phyloP scores from a whole-genome alignment of 2,329 filamentous ascomycete genomes.

The Fusarium sp. region DNA sequence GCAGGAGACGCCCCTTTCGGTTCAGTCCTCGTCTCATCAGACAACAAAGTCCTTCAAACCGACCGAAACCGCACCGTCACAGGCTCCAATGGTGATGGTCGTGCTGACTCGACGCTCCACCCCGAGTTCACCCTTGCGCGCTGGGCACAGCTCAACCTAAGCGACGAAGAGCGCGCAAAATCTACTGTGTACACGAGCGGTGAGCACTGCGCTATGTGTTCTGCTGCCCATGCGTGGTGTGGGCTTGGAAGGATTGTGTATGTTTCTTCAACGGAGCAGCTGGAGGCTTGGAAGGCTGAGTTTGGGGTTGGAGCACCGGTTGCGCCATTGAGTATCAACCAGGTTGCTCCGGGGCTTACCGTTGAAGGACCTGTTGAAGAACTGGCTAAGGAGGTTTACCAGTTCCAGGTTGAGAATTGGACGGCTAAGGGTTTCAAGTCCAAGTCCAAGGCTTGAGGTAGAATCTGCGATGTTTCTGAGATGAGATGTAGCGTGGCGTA shows the following conservation, averaged over 20 bases:
- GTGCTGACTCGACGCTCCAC: constrained; percentile 47
- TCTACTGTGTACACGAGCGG: constrained; percentile 51
- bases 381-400: constrained; percentile 44
- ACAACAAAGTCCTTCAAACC: constrained; percentile 42
- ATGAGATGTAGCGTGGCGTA: not conserved
- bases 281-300: constrained; percentile 43
- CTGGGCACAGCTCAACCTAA: constrained; percentile 50
- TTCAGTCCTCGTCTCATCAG: constrained; percentile 47
- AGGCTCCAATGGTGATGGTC: constrained; percentile 38
- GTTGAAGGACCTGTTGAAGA: constrained; percentile 46
- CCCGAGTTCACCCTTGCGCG: constrained; percentile 50
- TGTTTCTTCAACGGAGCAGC: constrained; percentile 44
- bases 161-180: constrained; percentile 52
- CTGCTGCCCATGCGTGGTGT: constrained; percentile 48
- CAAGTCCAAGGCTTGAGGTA: constrained; percentile 10
- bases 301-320: constrained; percentile 38
- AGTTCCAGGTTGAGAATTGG: constrained; percentile 41
- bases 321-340: constrained; percentile 41
- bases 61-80: constrained; percentile 50
- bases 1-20: constrained; percentile 51
- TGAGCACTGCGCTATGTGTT: constrained; percentile 52
- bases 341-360: constrained; percentile 43
- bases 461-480: not conserved
- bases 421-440: constrained; percentile 22
- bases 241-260: constrained; percentile 51